Conservation (phyloP, 2,329 filamentous ascomycete genomes). For the Stachybotrys elegans region DNA sequence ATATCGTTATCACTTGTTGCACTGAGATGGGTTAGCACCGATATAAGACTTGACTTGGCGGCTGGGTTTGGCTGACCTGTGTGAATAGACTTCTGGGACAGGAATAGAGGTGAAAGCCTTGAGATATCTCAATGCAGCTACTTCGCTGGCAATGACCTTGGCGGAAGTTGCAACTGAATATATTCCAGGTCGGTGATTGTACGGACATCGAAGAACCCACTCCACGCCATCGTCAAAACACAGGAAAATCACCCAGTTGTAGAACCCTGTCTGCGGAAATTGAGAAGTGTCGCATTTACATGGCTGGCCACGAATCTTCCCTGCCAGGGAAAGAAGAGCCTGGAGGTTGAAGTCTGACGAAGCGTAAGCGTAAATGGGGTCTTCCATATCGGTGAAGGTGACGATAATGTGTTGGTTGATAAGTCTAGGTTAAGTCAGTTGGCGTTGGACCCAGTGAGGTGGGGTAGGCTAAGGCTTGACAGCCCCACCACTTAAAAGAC, state of each 20-base stretch:
- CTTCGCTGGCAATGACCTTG: slow-evolving; percentile 15
- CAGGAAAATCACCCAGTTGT: slow-evolving; percentile 16
- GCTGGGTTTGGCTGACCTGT: slow-evolving; percentile 8
- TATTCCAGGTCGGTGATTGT: slow-evolving; percentile 2
- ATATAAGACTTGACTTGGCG: background rate
- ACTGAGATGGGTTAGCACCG: slow-evolving; percentile 7
- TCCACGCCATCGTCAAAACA: slow-evolving; percentile 15
- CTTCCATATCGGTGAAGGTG: no score
- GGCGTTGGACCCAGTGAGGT: no score
- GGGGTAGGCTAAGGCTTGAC: no score
- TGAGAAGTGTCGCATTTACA: slow-evolving; percentile 11
- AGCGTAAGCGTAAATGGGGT: no score
- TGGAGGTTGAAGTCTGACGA: slow-evolving; percentile 13
- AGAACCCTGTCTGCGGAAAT: slow-evolving; percentile 10
- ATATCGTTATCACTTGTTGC: slow-evolving; percentile 12
- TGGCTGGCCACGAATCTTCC: slow-evolving; percentile 9
- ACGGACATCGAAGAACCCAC: slow-evolving; percentile 15
- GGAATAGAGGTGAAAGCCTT: slow-evolving; percentile 10
- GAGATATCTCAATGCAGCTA: slow-evolving; percentile 13
- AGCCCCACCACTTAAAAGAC: no score
- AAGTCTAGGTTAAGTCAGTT: no score
- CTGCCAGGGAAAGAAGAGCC: slow-evolving; percentile 12
- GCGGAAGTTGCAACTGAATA: slow-evolving; percentile 9
- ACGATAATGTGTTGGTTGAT: no score
- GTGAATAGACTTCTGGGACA: slow-evolving; percentile 15